Base-by-base conservation (phyloP, 169 alveolate genomes). In the Amoebophrya sp. region DNA sequence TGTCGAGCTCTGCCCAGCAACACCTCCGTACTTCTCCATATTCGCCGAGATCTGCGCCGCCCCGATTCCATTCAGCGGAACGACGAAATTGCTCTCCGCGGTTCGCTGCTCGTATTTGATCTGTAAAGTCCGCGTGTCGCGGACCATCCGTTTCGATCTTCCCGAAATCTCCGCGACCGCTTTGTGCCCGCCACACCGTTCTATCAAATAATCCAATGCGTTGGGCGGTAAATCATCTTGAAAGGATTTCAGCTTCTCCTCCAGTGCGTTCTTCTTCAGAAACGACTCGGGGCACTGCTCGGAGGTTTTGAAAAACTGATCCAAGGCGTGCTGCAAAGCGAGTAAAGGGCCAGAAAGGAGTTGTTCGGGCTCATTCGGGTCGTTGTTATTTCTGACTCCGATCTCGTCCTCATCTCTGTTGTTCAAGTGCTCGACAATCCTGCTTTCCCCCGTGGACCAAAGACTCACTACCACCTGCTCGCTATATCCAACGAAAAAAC, bases 131-230 rank as follows among this genome's bases (percentile, higher is more conserved):
- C 18, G 7, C 66, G 18, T 18, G 66, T 47, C 66, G 29, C 66
- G 66, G 66, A 18, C 18, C 66, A 47, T 47, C 53, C 90, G 33
- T 77, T 33, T 33, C 40, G 32, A 35, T 40, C 90, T 32, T 10
- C 91, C 91, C 0, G 77, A 35, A 0, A 89, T 40, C 91, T 89
- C 91, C 32, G 91, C 91, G 39, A 89, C 91, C 33, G n/a, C 39
- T 0, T 40, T 40, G 33, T 40, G 66, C 77, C 91, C 91, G 77
- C 91, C 91, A 40, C 40, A 39, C 39, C 29, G 54, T 0, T 89
- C 91, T 0, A 89, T 89, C 29, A 89, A 33, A 32, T 89, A 39
- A 40, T 89, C 91, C 77, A 89, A 23, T 0, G 91, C 77, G 38
- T 89, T 89, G 29, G 91, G 1, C 39, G 91, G 91, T 32, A 89